Percentiles rank a stretch among this genome's conserved stretches.
Evolutionary conservation across 768 basidiomycete species (phyloP).

Genomic region (Kwoniella botswanensis): DNA sequence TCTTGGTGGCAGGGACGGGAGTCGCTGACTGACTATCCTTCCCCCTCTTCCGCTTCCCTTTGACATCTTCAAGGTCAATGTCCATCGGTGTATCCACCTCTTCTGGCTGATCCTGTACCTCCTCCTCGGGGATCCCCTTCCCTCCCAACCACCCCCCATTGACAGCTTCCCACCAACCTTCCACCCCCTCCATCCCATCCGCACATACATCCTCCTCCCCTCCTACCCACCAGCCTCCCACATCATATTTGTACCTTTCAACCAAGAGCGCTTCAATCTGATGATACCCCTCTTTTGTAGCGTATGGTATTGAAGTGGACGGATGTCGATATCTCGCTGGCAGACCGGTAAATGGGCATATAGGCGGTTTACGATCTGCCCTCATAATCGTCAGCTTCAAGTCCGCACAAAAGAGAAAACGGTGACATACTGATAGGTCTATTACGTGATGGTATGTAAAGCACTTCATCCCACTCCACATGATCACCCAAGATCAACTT

Average conservation of each 20-base stretch:
- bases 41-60: conserved; percentile 13
- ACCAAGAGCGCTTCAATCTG: conserved; percentile 67
- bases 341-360: conserved; percentile 78
- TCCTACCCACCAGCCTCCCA: conserved; percentile 48
- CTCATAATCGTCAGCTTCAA: not conserved
- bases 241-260: conserved; percentile 73
- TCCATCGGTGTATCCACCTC: conserved; percentile 6
- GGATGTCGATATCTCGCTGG: conserved; percentile 81
- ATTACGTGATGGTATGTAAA: conserved; percentile 45
- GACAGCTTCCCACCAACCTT: conserved; percentile 46
- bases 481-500: conserved; percentile 82
- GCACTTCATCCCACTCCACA: conserved; percentile 64
- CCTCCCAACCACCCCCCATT: conserved; percentile 48
- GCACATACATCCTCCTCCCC: conserved; percentile 50
- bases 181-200: conserved; percentile 41
- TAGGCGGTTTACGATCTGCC: conserved; percentile 69
- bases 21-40: conserved; percentile 7
- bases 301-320: conserved; percentile 76
- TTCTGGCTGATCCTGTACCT: not conserved
- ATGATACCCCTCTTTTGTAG: conserved; percentile 70
- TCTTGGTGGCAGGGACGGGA: conserved; percentile 11
- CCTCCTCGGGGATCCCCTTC: conserved; percentile 21
- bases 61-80: not conserved
- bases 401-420: not conserved
- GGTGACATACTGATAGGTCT: conserved; percentile 36